These are phyloP conservation scores for Primulina huaijiensis DNA, from an alignment of 257 asterid genomes.

Conservation along the genomic window DNA sequence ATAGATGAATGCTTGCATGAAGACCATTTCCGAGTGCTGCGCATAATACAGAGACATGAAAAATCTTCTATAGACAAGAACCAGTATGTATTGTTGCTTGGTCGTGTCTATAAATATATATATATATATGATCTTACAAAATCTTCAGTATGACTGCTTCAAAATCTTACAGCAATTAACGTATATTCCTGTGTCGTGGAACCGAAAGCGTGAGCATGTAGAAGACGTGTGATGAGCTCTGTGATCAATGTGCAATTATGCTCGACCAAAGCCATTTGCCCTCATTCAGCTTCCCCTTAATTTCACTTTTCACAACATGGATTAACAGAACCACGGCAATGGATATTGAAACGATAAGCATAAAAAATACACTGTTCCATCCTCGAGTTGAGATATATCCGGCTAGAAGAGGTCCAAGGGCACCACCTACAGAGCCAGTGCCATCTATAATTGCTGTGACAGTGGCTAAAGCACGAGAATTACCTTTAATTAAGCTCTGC, in stretches of 20 bases:
- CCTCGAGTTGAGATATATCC: slow-evolving; percentile 88
- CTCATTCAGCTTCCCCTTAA: slow-evolving; percentile 51
- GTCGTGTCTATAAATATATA: too few relatives aligned
- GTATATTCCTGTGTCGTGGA: background rate
- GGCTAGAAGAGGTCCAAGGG: slow-evolving; percentile 92
- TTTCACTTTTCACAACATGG: slow-evolving; percentile 58
- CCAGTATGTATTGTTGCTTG: too few relatives aligned
- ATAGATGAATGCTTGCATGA: too few relatives aligned
- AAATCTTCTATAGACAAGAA: too few relatives aligned
- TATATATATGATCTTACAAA: too few relatives aligned
- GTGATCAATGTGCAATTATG: slow-evolving; percentile 20
- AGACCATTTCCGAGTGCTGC: too few relatives aligned
- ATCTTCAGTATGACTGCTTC: too few relatives aligned
- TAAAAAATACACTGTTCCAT: slow-evolving; percentile 81
- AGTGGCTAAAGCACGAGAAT: slow-evolving; percentile 81
- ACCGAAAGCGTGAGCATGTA: slow-evolving; percentile 10
- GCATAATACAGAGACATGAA: too few relatives aligned
- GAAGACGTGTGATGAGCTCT: slow-evolving; percentile 13
- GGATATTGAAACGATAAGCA: slow-evolving; percentile 62
- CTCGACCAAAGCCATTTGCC: slow-evolving; percentile 77
- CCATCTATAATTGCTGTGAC: slow-evolving; percentile 94
- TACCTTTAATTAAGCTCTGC: slow-evolving; percentile 56
- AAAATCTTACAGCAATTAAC: background rate
- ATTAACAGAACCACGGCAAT: slow-evolving; percentile 57
- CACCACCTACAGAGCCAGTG: slow-evolving; percentile 95